Conservation (phyloP, 352 stramenopile genomes). For the Plasmopara halstedii region DNA sequence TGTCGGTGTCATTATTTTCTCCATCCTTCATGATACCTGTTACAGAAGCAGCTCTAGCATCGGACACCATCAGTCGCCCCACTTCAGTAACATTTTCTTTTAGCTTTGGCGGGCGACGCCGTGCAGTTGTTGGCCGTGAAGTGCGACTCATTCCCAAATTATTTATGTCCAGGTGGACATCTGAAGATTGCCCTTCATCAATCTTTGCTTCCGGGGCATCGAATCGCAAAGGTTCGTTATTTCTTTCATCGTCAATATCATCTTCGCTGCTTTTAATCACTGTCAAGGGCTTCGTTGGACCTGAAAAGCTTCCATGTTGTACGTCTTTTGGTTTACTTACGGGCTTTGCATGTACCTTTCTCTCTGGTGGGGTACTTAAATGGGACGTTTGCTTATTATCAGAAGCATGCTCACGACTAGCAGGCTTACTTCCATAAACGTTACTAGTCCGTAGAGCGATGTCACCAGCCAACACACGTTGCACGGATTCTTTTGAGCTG, state of each 20-base stretch:
- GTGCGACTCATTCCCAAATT: slow-evolving; percentile 63
- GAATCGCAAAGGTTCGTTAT: slow-evolving; percentile 41
- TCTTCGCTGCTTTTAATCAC: slow-evolving; percentile 20
- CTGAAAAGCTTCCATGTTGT: slow-evolving; percentile 39
- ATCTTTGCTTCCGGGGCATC: slow-evolving; percentile 7
- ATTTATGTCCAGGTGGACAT: slow-evolving; percentile 2
- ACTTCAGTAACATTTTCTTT: slow-evolving; percentile 84
- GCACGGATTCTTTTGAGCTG: slow-evolving; percentile 57
- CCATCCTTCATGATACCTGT: slow-evolving; percentile 80
- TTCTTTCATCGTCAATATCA: slow-evolving; percentile 41
- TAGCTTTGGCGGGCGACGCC: slow-evolving; percentile 78
- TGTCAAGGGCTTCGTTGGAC: slow-evolving; percentile 45
- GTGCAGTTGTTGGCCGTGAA: slow-evolving; percentile 75
- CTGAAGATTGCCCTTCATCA: slow-evolving; percentile 33
- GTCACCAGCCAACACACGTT: slow-evolving; percentile 59
- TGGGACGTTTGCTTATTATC: slow-evolving; percentile 52
- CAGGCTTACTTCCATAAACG: slow-evolving; percentile 27
- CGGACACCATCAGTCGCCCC: slow-evolving; percentile 52
- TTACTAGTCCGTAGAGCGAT: slow-evolving; percentile 29
- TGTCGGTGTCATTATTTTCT: slow-evolving; percentile 70
- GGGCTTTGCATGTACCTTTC: slow-evolving; percentile 24
- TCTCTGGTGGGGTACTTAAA: slow-evolving; percentile 48
- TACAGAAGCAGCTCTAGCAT: slow-evolving; percentile 72
- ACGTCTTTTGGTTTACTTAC: slow-evolving; percentile 27
- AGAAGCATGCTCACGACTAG: slow-evolving; percentile 40